Base-by-base conservation (phyloP, 495 filamentous ascomycete genomes). In the Neurospora hispaniola region DNA sequence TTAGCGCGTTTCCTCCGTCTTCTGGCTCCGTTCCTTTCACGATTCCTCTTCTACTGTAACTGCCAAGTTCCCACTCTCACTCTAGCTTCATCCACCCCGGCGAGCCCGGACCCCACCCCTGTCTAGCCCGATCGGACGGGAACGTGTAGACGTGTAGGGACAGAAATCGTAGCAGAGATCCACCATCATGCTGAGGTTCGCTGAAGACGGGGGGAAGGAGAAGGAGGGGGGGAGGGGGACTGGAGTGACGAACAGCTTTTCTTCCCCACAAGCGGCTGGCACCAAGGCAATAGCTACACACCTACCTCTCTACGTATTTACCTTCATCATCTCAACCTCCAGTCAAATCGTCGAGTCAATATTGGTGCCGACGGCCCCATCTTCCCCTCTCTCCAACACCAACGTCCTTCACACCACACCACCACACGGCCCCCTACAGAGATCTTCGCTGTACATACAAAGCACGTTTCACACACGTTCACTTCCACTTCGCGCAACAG, bases 301-400 rank as follows among this genome's bases (percentile, higher is more conserved):
- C 48, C 23, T 59, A 18, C 43, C 48, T 11, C 44, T 62, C 27
- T 62, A 62, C 27, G 27, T 31, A 31, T 31, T 31, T 31, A 2
- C 7, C 54, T 62, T 62, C 54, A 62, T 23, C 54, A 62, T 16
- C 54, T 62, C 27, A 14, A 35, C 54, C 27, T 35, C 54, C 54
- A 62, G 23, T 62, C 54, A 31, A 12, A 42, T 72, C 35, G 42
- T 43, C 38, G 73, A 69, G 69, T 71, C 69, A 23, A 27, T 48
- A 20, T 44, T 74, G 74, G 78, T 75, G 77, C 78, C 78, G 77
- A 75, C 77, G 76, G 79, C 72, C 77, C 78, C 78, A 62, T 70
- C 71, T 72, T 79, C 70, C 75, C 75, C 74, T 44, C 69, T 71
- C 69, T 69, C 72, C 72, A 73, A 72, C 42, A 59, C 62, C 12